Base-by-base conservation (phyloP, 257 asterid species). In the Penstemon eatonii region DNA sequence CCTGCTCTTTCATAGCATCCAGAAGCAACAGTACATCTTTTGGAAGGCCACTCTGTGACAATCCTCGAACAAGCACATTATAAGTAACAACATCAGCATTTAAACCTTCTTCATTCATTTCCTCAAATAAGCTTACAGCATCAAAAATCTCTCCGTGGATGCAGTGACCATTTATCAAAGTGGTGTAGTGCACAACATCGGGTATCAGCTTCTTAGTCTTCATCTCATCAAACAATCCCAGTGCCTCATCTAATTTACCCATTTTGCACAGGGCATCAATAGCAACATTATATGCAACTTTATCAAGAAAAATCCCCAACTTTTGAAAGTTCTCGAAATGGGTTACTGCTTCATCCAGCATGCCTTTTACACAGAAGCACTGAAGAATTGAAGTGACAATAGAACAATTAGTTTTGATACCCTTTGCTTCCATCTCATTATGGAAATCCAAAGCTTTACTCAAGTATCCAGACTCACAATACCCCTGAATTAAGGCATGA, bases 111-210 rank as follows among this genome's bases (percentile, higher is more conserved):
- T 75, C 58, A 15, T 67, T 69, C 91, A 92, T 92, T 80, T 87
- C 91, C 68, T 74, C 72, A 44, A 84, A 76, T 67, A 89, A 76
- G 47, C 70, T 70, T 36, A 62, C 12, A 7, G 96, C 96, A 74
- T 79, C 80, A 58, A n/a, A 53, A 68, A 89, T 70, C 73, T 73
- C 73, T 39, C 87, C 92, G n/a, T 72, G 70, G 41, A 75, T 81
- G 60, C 85, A 89, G 63, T 62, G 82, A 36, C 96, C 96, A 62
- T 70, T 77, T 42, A 92, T 86, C 78, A 92, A 81, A n/a, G 96
- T 89, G 76, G 92, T 87, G 73, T 86, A 89, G 80, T 89, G 88
- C 77, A 77, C 69, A 45, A 74, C 71, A 69, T 89, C 95, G 3
- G 85, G 96, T 46, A 64, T 56, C 51, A 89, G 70, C 72, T 78